Evolutionary conservation across 1,284 basidiomycete species (phyloP), one percentile per base, ranked within the genome.

Genomic region (Boletus holoroseus): DNA sequence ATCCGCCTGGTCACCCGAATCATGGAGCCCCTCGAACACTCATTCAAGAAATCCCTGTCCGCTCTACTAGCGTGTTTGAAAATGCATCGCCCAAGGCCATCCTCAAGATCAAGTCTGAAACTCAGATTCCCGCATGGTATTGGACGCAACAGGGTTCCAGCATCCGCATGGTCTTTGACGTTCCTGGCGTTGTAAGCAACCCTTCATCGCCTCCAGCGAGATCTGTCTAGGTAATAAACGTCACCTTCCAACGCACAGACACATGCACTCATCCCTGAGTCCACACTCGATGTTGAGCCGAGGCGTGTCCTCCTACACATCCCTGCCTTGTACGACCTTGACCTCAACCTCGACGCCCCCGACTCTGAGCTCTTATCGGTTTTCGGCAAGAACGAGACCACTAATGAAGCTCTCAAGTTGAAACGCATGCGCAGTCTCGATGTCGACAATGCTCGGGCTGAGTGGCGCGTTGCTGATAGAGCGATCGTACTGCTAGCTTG

Each of bases 231-330:
- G 51, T 53, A 48, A 56, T 50, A 38, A 36, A 18, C 13, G 3
- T 28, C 47, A 2, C 55, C 15, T 47, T 46, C 47, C 40, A 22
- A 28, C 27, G 27, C 45, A 50, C 47, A 84, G 82, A 77, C 75
- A 6, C 75, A 59, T 45, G 58, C 68, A 20, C 57, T 70, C 34
- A 72, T 83, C 39, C 52, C 71, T 18, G 55, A 63, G 3, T 71
- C 81, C 1, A 75, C 75, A 0, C 76, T 88, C 11, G 83, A 86
- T 55, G 54, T 88, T 18, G 82, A 85, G 56, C 70, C 77, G 0
- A 72, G 77, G 18, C 73, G 82, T 11, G 52, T 88, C 30, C 64
- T 79, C 16, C 62, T 88, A 11, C 55, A 67, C 36, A 59, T 83
- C 16, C 81, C 83, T 1, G 58, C 60, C 15, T 60, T 70, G 22